Conservation (phyloP, 768 basidiomycete species). For the Boletus coccyginus region DNA sequence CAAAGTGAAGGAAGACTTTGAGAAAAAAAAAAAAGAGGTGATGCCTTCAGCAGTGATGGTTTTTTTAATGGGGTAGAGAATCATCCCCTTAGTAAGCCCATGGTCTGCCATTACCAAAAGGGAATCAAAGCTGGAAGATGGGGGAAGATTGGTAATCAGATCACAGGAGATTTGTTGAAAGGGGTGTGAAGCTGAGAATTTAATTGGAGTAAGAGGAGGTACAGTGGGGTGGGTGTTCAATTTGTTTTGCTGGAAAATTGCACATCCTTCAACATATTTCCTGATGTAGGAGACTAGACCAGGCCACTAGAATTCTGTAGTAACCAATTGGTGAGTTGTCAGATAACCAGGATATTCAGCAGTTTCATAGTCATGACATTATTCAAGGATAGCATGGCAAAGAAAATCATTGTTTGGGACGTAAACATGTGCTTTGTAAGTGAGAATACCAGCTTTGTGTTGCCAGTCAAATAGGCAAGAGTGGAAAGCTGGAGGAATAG, state of each 20-base stretch:
- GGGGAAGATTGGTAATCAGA: too few species aligned
- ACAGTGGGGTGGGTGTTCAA: neutral
- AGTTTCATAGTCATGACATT: neutral
- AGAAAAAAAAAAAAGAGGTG: too few species aligned
- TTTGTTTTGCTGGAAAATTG: neutral
- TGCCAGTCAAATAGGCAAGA: neutral
- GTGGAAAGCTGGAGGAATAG: neutral
- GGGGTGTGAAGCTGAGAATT: neutral
- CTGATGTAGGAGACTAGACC: neutral
- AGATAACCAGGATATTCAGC: neutral
- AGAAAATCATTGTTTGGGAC: neutral
- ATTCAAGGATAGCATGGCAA: neutral
- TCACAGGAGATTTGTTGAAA: too few species aligned
- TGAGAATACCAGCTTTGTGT: neutral
- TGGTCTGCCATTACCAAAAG: too few species aligned
- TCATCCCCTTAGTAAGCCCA: too few species aligned
- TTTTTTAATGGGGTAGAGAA: too few species aligned
- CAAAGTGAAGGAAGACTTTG: too few species aligned
- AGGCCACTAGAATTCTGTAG: neutral
- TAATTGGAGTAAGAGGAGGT: too few species aligned
- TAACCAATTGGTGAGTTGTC: neutral
- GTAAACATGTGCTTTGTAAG: neutral
- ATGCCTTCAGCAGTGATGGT: too few species aligned
- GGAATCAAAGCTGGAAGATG: too few species aligned
- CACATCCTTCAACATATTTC: neutral